Evolutionary conservation across 345 rosid genomes (phyloP).

Genomic region (Lepidium sativum): DNA sequence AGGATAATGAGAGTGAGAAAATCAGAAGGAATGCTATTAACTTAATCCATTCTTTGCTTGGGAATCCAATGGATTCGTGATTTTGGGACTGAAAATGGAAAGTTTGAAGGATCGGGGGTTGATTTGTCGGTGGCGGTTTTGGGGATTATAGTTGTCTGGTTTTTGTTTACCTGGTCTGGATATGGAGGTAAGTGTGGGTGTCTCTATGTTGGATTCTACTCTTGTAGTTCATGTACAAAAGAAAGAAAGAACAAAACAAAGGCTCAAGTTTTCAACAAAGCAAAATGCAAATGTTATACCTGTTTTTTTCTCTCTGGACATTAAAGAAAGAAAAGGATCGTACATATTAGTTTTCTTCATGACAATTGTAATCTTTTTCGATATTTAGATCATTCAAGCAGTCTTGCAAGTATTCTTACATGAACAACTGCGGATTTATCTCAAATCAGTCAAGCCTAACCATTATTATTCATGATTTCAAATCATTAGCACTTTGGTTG

Average conservation of each 20-base stretch:
- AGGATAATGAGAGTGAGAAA: slow-evolving; percentile 81
- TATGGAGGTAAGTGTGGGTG: slow-evolving; percentile 36
- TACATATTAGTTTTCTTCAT: slow-evolving; percentile 1
- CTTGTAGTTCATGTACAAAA: slow-evolving; percentile 51
- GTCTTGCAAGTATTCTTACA: slow-evolving; percentile 3
- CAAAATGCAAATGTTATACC: slow-evolving; percentile 11
- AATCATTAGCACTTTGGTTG: slow-evolving; percentile 11
- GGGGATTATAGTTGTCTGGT: slow-evolving; percentile 9
- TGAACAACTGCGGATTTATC: neutral
- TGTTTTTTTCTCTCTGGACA: slow-evolving; percentile 36
- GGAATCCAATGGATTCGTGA: slow-evolving; percentile 27
- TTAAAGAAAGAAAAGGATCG: slow-evolving; percentile 33
- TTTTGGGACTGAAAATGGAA: slow-evolving; percentile 6
- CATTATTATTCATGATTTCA: neutral
- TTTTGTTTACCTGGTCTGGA: slow-evolving; percentile 1
- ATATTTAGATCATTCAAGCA: neutral
- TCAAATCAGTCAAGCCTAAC: slow-evolving; percentile 1
- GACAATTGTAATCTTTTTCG: neutral
- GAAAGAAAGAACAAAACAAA: slow-evolving; percentile 26
- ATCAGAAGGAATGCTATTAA: slow-evolving; percentile 57
- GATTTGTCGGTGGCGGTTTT: neutral
- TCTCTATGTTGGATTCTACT: slow-evolving; percentile 22
- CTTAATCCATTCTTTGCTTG: slow-evolving; percentile 54
- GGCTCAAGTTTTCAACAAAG: slow-evolving; percentile 31
- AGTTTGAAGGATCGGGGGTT: neutral